A percentile compares a stretch with the other conserved stretches of the same genome.
Evolutionary conservation across 148 eudicot genomes (phyloP).

Genomic region (Rhododendron molle): DNA sequence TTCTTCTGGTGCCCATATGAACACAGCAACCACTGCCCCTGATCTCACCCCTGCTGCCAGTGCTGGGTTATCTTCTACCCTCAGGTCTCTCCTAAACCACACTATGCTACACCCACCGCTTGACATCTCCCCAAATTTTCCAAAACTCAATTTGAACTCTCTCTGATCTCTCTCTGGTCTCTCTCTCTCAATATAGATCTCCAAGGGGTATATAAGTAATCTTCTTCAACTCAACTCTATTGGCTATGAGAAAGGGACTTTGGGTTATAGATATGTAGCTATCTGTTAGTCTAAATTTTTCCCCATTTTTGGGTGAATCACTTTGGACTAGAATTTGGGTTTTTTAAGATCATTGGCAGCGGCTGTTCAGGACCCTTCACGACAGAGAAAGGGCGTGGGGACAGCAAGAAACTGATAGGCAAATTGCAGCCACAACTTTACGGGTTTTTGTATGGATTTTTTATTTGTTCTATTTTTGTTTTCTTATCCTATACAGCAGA

Average conservation of each 20-base stretch:
- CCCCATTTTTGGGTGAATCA: constrained; percentile 9
- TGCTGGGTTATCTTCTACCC: constrained; percentile 96
- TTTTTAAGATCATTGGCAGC: constrained; percentile 3
- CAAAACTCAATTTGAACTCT: neutral
- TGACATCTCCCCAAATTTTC: constrained; percentile 32
- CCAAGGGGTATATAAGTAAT: neutral
- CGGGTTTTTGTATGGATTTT: neutral
- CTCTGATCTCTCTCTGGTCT: neutral
- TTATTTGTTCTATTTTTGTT: neutral
- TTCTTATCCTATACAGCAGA: neutral
- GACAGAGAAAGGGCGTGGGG: neutral
- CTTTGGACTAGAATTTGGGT: neutral
- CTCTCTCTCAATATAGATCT: neutral
- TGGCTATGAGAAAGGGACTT: neutral
- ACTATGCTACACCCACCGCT: constrained; percentile 76
- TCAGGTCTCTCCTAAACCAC: constrained; percentile 95
- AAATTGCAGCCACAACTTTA: constrained; percentile 3
- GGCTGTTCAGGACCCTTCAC: neutral
- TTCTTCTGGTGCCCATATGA: constrained; percentile 97
- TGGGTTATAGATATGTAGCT: neutral
- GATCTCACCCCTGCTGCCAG: constrained; percentile 78
- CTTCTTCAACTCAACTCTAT: neutral
- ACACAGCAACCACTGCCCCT: constrained; percentile 68
- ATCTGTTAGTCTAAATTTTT: neutral
- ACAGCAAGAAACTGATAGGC: neutral